A percentile compares a stretch with the other conserved stretches of the same genome.
Conservation (phyloP, 768 basidiomycete species). For the Myochromella boudieri region DNA sequence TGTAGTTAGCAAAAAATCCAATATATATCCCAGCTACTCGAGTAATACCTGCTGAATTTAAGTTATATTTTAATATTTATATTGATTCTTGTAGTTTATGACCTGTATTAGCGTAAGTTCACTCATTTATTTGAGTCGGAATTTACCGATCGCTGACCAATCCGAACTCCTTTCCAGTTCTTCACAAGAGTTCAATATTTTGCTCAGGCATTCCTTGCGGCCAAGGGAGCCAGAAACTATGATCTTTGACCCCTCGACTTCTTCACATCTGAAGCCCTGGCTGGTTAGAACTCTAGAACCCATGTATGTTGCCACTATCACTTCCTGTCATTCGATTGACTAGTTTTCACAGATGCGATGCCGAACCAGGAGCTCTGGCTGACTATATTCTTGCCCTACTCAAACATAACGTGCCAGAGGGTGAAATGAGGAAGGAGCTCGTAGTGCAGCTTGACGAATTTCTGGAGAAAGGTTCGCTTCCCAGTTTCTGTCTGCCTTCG, state of each 20-base stretch:
- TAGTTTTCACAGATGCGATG: constrained; percentile 74
- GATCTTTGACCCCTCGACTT: constrained; percentile 67
- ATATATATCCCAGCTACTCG: too few species aligned
- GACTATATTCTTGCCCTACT: constrained; percentile 94
- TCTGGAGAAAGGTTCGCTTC: constrained; percentile 76
- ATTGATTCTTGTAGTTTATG: too few species aligned
- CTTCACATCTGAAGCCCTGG: constrained; percentile 79
- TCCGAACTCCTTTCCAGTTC: too few species aligned
- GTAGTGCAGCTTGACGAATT: constrained; percentile 84
- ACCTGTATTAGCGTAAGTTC: too few species aligned
- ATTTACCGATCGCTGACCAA: too few species aligned
- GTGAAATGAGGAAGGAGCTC: constrained; percentile 81
- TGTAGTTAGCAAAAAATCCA: too few species aligned
- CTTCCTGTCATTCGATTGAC: constrained; percentile 15
- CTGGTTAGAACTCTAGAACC: constrained; percentile 87
- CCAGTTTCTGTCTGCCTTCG: constrained; percentile 12
- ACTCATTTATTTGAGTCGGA: too few species aligned
- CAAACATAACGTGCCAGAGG: constrained; percentile 83
- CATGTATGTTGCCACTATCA: constrained; percentile 54
- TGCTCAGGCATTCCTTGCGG: too few species aligned
- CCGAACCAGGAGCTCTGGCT: constrained; percentile 89
- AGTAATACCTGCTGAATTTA: too few species aligned
- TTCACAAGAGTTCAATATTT: too few species aligned
- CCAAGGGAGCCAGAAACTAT: constrained; percentile 32
- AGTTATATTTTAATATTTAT: too few species aligned